Percentiles rank a stretch among this genome's conserved stretches.
phyloP scores from a whole-genome alignment of 768 basidiomycete species.

The Dentipellis sp. region DNA sequence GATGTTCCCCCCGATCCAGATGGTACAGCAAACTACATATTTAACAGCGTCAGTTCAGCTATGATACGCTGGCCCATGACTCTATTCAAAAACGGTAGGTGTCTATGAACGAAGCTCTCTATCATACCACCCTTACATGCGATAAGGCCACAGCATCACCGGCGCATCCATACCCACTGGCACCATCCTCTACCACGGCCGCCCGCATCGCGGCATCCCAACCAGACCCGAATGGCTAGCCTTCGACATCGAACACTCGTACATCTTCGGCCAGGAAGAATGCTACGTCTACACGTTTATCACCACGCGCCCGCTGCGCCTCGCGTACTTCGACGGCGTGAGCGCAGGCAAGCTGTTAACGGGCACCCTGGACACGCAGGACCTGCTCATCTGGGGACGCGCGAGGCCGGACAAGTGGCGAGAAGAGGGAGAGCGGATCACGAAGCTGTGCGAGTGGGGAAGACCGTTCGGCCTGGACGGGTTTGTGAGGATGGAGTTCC shows the following conservation, averaged over 20 bases:
- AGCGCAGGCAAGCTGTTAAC: conserved; percentile 18
- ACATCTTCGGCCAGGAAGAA: conserved; percentile 25
- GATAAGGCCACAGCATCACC: conserved; percentile 20
- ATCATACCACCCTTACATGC: background rate
- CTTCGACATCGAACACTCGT: conserved; percentile 28
- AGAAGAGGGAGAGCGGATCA: conserved; percentile 27
- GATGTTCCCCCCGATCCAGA: conserved; percentile 16
- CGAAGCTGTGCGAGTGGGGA: conserved; percentile 35
- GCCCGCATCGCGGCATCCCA: conserved; percentile 16
- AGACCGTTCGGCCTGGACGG: conserved; percentile 32
- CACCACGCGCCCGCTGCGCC: conserved; percentile 19
- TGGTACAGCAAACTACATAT: conserved; percentile 22
- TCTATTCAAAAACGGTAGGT: conserved; percentile 25
- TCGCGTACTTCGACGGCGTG: conserved; percentile 25
- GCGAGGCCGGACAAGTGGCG: background rate
- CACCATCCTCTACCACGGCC: conserved; percentile 28
- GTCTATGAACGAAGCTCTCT: conserved; percentile 13
- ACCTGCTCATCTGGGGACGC: background rate
- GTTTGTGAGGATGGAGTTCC: conserved; percentile 29
- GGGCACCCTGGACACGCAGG: conserved; percentile 1
- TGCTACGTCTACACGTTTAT: conserved; percentile 8
- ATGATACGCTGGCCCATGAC: conserved; percentile 30
- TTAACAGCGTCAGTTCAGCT: conserved; percentile 23
- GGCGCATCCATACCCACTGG: conserved; percentile 26
- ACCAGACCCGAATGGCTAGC: conserved; percentile 24